phyloP scores from a whole-genome alignment of 1,139 yeast genomes.

The Pichia cactophila region DNA sequence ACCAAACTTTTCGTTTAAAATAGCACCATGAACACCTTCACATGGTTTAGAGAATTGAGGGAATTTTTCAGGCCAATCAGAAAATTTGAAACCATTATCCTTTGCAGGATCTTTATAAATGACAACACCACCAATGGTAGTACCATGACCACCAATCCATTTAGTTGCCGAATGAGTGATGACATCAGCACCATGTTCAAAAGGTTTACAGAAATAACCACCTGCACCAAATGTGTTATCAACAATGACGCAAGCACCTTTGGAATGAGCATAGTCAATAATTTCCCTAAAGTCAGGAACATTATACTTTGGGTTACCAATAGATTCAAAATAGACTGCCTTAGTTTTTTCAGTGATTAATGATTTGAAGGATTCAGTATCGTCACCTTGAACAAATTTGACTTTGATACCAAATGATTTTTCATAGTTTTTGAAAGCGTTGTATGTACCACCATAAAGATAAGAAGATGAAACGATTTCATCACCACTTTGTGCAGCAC shows the following conservation, averaged over 20 bases:
- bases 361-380: conserved; percentile 60
- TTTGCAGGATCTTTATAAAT: conserved; percentile 69
- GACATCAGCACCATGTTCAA: conserved; percentile 65
- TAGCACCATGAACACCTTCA: conserved; percentile 87
- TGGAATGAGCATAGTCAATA: conserved; percentile 70
- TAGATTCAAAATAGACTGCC: conserved; percentile 82
- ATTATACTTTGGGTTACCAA: conserved; percentile 91
- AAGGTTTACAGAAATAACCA: conserved; percentile 79
- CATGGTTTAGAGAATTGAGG: conserved; percentile 89
- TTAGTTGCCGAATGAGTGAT: conserved; percentile 88
- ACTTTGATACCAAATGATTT: conserved; percentile 72
- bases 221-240: conserved; percentile 99
- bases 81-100: conserved; percentile 64
- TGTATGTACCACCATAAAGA: conserved; percentile 94
- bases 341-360: conserved; percentile 78
- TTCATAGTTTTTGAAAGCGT: conserved; percentile 88
- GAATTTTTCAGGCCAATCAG: conserved; percentile 72
- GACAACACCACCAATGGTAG: conserved; percentile 87
- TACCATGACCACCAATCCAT: conserved; percentile 98
- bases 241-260: conserved; percentile 87
- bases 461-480: conserved; percentile 82
- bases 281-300: conserved; percentile 85
- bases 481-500: conserved; percentile 82
- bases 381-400: conserved; percentile 69
- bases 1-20: conserved; percentile 76